These are phyloP conservation scores for Pochonia chlamydosporia DNA, from an alignment of 2,329 filamentous ascomycete genomes.

Conservation along the genomic window DNA sequence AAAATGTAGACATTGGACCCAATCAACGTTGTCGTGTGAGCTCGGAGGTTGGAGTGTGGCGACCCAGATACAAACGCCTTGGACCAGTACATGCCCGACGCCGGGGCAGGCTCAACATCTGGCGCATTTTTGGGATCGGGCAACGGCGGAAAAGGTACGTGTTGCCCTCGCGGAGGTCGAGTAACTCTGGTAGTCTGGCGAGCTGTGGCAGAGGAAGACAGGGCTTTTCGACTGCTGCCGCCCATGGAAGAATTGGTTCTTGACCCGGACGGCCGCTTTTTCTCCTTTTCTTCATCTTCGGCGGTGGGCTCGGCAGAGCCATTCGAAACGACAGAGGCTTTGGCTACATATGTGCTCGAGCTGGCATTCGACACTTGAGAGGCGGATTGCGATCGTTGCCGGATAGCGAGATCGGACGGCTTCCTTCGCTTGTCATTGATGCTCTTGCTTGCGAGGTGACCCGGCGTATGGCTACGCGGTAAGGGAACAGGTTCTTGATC, in stretches of 20 bases:
- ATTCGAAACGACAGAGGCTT: conserved; percentile 19
- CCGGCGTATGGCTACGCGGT: conserved; percentile 55
- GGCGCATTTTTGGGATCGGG: conserved; percentile 50
- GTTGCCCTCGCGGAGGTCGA: conserved; percentile 30
- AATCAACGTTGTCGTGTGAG: conserved; percentile 61
- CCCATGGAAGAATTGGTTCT: conserved; percentile 10
- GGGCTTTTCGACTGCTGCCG: conserved; percentile 32
- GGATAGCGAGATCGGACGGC: conserved; percentile 45
- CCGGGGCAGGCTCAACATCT: conserved; percentile 56
- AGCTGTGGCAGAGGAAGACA: conserved; percentile 11
- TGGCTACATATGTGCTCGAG: conserved; percentile 15
- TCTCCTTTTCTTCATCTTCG: conserved; percentile 19
- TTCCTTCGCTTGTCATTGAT: conserved; percentile 42
- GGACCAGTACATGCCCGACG: conserved; percentile 70
- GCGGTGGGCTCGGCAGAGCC: conserved; percentile 17
- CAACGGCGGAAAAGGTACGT: conserved; percentile 50
- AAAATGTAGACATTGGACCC: conserved; percentile 65
- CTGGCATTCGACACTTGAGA: conserved; percentile 27
- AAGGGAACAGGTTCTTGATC: conserved; percentile 32
- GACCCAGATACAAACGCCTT: conserved; percentile 58
- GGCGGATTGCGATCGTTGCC: conserved; percentile 49
- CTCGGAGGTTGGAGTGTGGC: conserved; percentile 55
- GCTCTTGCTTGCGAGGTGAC: conserved; percentile 55
- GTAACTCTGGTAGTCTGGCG: conserved; percentile 12
- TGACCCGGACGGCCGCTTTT: conserved; percentile 20